Percentiles rank a stretch among this genome's conserved stretches.
Evolutionary conservation across 2,329 filamentous ascomycete species (phyloP).

Genomic region (Lasiodiplodia citricola): DNA sequence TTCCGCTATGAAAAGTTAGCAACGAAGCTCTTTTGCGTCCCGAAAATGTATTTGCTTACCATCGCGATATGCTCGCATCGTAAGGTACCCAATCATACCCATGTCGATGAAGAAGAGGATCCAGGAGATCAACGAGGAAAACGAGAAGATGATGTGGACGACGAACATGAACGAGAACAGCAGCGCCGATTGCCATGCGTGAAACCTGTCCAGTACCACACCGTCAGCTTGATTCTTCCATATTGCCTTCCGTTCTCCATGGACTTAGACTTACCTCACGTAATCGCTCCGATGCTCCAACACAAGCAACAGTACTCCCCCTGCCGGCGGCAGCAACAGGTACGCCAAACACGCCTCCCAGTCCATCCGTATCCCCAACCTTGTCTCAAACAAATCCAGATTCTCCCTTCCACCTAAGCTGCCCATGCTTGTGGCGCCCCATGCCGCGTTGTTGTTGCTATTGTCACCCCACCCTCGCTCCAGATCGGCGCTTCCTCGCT

Average conservation of each 20-base stretch:
- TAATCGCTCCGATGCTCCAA: constrained; percentile 96
- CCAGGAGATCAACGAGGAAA: constrained; percentile 85
- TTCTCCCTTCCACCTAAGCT: constrained; percentile 64
- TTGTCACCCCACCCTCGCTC: constrained; percentile 36
- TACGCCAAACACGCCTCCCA: constrained; percentile 93
- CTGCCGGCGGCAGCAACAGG: constrained; percentile 80
- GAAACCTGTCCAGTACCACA: constrained; percentile 66
- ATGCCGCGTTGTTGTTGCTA: constrained; percentile 38
- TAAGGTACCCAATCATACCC: constrained; percentile 75
- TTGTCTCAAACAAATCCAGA: constrained; percentile 83
- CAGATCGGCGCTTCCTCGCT: constrained; percentile 25
- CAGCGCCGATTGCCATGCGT: constrained; percentile 92
- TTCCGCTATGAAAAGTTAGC: constrained; percentile 54
- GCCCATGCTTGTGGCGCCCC: constrained; percentile 38
- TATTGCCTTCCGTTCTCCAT: constrained; percentile 18
- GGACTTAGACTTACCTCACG: constrained; percentile 69
- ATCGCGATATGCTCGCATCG: constrained; percentile 81
- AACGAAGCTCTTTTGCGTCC: neutral
- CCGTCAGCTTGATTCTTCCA: constrained; percentile 7
- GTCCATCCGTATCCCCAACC: constrained; percentile 82
- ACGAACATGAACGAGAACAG: constrained; percentile 76
- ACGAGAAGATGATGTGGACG: constrained; percentile 83
- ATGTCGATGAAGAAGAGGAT: constrained; percentile 78
- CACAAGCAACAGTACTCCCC: constrained; percentile 81
- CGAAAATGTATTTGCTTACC: constrained; percentile 51